phyloP scores from a whole-genome alignment of 805 yeast genomes.

The Pichia cephalocereana region DNA sequence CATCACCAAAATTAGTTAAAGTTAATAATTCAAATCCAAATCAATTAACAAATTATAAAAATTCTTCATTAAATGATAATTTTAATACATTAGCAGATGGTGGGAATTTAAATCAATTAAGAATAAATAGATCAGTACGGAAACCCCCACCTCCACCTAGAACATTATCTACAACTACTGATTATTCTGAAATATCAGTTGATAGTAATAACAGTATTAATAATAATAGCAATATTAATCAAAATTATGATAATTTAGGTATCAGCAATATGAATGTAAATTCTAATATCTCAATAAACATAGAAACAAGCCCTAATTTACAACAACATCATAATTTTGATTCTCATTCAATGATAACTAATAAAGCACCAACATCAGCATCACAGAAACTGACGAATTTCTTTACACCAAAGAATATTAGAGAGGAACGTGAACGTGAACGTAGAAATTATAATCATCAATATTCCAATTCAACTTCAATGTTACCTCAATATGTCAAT shows the following conservation, averaged over 20 bases:
- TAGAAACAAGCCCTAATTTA: too few relatives aligned
- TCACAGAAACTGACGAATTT: conserved; percentile 4
- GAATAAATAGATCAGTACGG: neutral
- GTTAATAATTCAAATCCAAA: neutral
- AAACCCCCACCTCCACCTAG: conserved; percentile 13
- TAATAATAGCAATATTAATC: too few relatives aligned
- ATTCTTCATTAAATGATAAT: neutral
- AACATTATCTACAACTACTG: neutral
- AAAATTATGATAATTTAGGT: too few relatives aligned
- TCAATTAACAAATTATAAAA: neutral
- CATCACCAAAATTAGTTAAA: neutral
- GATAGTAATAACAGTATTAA: neutral
- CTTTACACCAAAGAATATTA: neutral
- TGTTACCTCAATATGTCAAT: neutral
- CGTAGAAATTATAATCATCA: neutral
- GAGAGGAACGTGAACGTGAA: neutral
- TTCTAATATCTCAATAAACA: too few relatives aligned
- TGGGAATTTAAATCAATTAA: neutral
- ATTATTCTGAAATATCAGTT: neutral
- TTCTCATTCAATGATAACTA: neutral
- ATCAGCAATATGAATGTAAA: too few relatives aligned
- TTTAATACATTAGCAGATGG: neutral
- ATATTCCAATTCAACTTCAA: neutral
- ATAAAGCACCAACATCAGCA: neutral
- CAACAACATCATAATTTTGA: neutral